Base-by-base conservation (phyloP, 2,329 filamentous ascomycete species). In the Arthrobotrys sinensis region DNA sequence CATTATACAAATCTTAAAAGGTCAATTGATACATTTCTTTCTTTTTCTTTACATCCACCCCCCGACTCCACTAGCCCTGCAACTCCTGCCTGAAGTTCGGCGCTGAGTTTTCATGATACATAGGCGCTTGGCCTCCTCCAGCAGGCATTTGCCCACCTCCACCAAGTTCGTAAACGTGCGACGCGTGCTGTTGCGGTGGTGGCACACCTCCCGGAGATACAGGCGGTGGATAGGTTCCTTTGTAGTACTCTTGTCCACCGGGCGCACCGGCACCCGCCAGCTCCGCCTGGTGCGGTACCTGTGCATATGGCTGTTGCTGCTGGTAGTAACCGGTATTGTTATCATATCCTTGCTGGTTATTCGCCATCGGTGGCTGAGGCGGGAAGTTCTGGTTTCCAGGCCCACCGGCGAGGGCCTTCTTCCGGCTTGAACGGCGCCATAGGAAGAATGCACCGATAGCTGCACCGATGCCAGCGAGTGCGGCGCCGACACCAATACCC, bases 391-490 rank as follows among this genome's bases (percentile, higher is more conserved):
- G 57, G 14, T 34, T 46, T 10, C 14, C 46, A 1, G 38, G 1
- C 16, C 19, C 64, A 7, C 12, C 46, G 2, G 65, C 55, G 1
- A 24, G 16, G 3, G 43, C 28, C 40, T 69, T 64, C 24, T 62
- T 71, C 16, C 62, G 71, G 24, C 48, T 50, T 10, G 46, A 43
- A 8, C 66, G 66, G n/a, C 73, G 73, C 73, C 73, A 77, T 8
- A 77, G 40, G 66, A 77, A 77, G 73, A 77, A 77, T 3, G 34
- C 73, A 38, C 65, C 73, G 24, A 77, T 46, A 5, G 73, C 73
- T 19, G 70, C 66, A 34, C 46, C 73, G n/a, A 77, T 77, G 28
- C 73, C 73, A 12, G 60, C 48, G 24, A 77, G 21, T 14, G 73
- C 73, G 1, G 73, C 66, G 38, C 60, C 73, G 60, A 77, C 66